Conservation (phyloP, 257 asterid species). For the Capsicum baccatum region DNA sequence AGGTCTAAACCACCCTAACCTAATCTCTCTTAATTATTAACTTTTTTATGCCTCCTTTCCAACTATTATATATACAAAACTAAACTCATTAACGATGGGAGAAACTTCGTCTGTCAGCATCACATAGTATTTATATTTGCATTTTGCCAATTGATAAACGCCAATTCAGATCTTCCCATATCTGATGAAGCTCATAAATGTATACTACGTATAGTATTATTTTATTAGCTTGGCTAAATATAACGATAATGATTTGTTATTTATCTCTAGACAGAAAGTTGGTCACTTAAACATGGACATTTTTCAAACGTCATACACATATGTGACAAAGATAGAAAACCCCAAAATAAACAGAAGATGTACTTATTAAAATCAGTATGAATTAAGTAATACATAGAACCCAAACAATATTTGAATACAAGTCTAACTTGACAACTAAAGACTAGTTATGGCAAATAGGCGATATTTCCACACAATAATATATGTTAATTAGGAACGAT, state of each 20-base stretch:
- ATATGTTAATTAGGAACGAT: background rate
- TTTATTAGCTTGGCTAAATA: background rate
- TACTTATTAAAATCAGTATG: background rate
- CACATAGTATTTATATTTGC: background rate
- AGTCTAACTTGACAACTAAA: background rate
- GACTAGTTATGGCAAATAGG: background rate
- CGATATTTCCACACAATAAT: background rate
- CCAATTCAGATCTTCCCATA: too few relatives aligned
- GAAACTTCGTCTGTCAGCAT: background rate
- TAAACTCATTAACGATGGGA: constrained; percentile 1
- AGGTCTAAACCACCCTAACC: constrained; percentile 2
- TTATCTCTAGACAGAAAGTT: constrained; percentile 17
- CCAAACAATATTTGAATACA: background rate
- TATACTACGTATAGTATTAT: background rate
- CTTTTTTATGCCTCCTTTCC: background rate
- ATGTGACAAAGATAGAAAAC: background rate
- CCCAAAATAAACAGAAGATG: too few relatives aligned
- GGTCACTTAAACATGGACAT: constrained; percentile 22
- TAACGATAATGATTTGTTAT: background rate
- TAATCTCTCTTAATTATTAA: background rate
- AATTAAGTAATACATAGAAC: constrained; percentile 1
- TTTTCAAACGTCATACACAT: background rate
- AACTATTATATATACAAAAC: too few relatives aligned
- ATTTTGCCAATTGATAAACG: background rate
- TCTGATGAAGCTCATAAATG: background rate